Evolutionary conservation across 176 grass and related monocot genomes (phyloP).

Genomic region (Oryza australiensis): DNA sequence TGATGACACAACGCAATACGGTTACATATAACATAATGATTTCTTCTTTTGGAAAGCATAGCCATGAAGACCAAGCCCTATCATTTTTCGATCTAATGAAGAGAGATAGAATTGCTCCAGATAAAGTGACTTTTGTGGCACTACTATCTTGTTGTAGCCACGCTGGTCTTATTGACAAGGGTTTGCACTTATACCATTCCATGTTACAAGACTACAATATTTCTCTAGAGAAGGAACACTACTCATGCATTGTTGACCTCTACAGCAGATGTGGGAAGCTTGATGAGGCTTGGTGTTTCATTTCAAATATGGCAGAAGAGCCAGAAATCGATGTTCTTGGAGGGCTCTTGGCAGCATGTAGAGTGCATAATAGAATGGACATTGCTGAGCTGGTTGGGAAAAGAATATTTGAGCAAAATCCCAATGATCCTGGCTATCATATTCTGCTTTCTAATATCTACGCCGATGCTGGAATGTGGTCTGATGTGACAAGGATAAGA

Average conservation of each 20-base stretch:
- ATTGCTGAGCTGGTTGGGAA: slow-evolving; percentile 58
- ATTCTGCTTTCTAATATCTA: slow-evolving; percentile 74
- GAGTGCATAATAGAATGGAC: slow-evolving; percentile 66
- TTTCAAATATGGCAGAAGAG: slow-evolving; percentile 42
- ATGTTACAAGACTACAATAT: slow-evolving; percentile 68
- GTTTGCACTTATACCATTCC: slow-evolving; percentile 54
- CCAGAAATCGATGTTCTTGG: slow-evolving; percentile 65
- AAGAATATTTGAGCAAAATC: slow-evolving; percentile 56
- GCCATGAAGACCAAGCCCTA: slow-evolving; percentile 47
- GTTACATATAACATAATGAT: slow-evolving; percentile 72
- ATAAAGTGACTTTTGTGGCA: slow-evolving; percentile 80
- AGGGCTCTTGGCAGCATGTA: slow-evolving; percentile 61
- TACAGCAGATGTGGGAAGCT: slow-evolving; percentile 64
- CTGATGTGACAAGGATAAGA: slow-evolving; percentile 56
- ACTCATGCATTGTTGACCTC: slow-evolving; percentile 68
- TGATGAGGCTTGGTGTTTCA: slow-evolving; percentile 64
- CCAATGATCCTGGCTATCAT: slow-evolving; percentile 67
- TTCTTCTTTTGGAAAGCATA: slow-evolving; percentile 65
- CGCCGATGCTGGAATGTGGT: slow-evolving; percentile 67
- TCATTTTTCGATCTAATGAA: slow-evolving; percentile 52
- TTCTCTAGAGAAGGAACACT: slow-evolving; percentile 58
- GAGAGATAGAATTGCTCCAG: slow-evolving; percentile 43
- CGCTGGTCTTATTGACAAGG: slow-evolving; percentile 57
- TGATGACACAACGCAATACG: slow-evolving; percentile 40
- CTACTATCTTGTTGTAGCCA: slow-evolving; percentile 69